These are phyloP conservation scores for Zizania latifolia DNA, from an alignment of 176 grass and related monocot species.

Conservation along the genomic window DNA sequence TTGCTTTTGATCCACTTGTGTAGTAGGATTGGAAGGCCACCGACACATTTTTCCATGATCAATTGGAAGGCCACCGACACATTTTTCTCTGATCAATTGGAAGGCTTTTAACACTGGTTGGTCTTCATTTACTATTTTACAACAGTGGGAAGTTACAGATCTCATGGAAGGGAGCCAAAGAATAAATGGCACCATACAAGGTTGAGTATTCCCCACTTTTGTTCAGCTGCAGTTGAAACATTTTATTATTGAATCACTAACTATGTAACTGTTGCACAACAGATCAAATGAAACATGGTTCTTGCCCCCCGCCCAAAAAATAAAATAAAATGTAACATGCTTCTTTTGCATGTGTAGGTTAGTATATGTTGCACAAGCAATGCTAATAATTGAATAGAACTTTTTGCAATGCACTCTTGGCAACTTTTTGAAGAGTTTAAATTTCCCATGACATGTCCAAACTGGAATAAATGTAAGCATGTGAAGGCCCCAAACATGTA, in stretches of 20 bases:
- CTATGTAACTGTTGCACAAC: not conserved
- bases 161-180: not conserved
- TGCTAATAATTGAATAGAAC: not conserved
- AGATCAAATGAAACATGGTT: no score
- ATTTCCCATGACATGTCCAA: not conserved
- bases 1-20: conserved; percentile 48
- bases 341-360: no score
- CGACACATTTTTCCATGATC: conserved; percentile 85
- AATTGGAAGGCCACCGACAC: conserved; percentile 81
- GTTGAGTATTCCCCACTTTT: not conserved
- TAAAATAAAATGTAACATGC: no score
- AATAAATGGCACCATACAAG: not conserved
- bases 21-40: conserved; percentile 87
- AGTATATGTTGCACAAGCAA: not conserved
- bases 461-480: not conserved
- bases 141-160: not conserved
- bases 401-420: not conserved
- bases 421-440: not conserved
- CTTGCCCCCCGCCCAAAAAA: no score
- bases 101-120: conserved; percentile 90
- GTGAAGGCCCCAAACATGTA: not conserved
- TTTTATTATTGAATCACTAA: not conserved
- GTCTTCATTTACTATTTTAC: conserved; percentile 67
- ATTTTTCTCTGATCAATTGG: conserved; percentile 73
- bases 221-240: not conserved